Percentiles rank a stretch among this genome's conserved stretches.
These are phyloP conservation scores for Microbotryum violaceum DNA, from an alignment of 1,284 basidiomycete genomes.

Conservation along the genomic window DNA sequence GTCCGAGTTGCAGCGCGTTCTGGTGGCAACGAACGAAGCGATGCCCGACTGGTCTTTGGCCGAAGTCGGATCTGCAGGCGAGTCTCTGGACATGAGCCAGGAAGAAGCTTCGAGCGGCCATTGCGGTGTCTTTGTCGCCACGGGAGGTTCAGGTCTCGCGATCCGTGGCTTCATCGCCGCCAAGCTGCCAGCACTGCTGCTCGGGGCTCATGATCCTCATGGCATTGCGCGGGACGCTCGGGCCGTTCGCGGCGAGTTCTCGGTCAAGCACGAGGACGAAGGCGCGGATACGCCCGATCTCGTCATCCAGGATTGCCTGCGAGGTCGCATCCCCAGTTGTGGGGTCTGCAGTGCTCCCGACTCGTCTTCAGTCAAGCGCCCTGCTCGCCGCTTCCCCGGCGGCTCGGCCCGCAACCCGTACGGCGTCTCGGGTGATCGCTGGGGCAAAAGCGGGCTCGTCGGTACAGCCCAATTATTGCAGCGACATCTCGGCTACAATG, in stretches of 20 bases:
- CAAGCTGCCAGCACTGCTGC: slow-evolving; percentile 11
- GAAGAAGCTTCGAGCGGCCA: slow-evolving; percentile 12
- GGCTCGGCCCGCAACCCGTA: slow-evolving; percentile 7
- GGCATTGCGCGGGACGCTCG: slow-evolving; percentile 13
- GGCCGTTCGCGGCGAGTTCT: slow-evolving; percentile 10
- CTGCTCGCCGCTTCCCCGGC: not conserved
- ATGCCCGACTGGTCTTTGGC: slow-evolving; percentile 17
- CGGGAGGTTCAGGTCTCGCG: slow-evolving; percentile 21
- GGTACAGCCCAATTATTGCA: slow-evolving; percentile 21
- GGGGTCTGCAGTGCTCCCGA: slow-evolving; percentile 12
- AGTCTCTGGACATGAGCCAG: not conserved
- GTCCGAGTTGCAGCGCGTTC: slow-evolving; percentile 11
- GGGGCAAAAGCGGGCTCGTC: slow-evolving; percentile 21
- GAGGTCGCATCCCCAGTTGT: slow-evolving; percentile 13
- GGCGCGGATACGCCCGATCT: slow-evolving; percentile 27
- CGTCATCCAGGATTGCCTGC: slow-evolving; percentile 25
- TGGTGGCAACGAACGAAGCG: slow-evolving; percentile 15
- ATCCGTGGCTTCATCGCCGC: slow-evolving; percentile 20
- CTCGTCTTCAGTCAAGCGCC: not conserved
- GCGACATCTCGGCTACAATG: slow-evolving; percentile 22
- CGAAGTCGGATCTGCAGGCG: too few species aligned
- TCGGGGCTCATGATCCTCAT: slow-evolving; percentile 13
- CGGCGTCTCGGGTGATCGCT: slow-evolving; percentile 9
- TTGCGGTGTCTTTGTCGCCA: slow-evolving; percentile 23
- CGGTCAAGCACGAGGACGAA: slow-evolving; percentile 13